These are phyloP conservation scores for Mangifera indica DNA, from an alignment of 345 rosid genomes.

Conservation along the genomic window DNA sequence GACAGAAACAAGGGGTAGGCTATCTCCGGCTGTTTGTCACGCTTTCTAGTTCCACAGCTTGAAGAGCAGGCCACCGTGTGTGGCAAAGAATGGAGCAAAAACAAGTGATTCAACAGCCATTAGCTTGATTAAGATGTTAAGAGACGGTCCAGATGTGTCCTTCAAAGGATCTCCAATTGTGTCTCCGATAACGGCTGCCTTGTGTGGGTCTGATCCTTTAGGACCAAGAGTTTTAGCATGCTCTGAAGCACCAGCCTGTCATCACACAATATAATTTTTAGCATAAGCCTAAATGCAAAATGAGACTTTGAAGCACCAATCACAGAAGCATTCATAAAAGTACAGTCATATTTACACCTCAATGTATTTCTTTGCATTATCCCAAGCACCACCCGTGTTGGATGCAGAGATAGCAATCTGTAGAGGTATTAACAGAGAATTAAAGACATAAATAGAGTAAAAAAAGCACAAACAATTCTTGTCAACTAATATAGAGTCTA, in stretches of 20 bases:
- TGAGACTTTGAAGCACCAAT: neutral
- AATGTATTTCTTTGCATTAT: slow-evolving; percentile 95
- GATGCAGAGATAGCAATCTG: slow-evolving; percentile 97
- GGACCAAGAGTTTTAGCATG: slow-evolving; percentile 91
- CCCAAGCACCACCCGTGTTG: slow-evolving; percentile 99
- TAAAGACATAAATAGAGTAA: neutral
- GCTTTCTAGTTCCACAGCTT: slow-evolving; percentile 35
- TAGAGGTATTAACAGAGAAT: neutral
- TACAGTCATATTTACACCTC: slow-evolving; percentile 47
- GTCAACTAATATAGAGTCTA: neutral
- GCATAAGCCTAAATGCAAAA: neutral
- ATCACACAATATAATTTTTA: neutral
- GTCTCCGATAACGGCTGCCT: slow-evolving; percentile 96
- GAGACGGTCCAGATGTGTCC: slow-evolving; percentile 97
- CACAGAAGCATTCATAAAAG: neutral
- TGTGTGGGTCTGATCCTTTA: slow-evolving; percentile 92
- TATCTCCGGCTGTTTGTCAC: neutral
- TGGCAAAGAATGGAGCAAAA: slow-evolving; percentile 94
- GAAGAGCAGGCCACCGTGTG: slow-evolving; percentile 92
- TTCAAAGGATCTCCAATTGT: slow-evolving; percentile 95
- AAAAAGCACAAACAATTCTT: neutral
- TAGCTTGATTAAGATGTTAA: slow-evolving; percentile 93
- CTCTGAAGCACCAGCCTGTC: slow-evolving; percentile 83
- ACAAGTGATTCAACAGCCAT: slow-evolving; percentile 98
- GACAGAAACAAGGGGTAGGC: neutral